Conservation (phyloP, 148 eudicot genomes). For the Rhododendron kiyosumense region DNA sequence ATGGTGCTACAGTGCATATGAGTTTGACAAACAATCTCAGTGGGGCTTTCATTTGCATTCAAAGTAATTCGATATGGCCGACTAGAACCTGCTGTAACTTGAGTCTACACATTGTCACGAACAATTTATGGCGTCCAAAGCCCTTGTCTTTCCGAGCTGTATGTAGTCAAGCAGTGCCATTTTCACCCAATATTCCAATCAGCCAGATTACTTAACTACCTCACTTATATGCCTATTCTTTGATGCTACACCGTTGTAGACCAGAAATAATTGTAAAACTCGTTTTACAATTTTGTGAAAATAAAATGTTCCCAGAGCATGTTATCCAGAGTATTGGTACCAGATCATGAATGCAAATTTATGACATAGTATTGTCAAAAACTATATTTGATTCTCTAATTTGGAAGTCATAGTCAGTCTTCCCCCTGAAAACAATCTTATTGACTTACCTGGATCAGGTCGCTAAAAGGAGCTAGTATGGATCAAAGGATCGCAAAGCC, state of each 20-base stretch:
- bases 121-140: not conserved
- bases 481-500: constrained; percentile 24
- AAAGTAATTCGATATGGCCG: not conserved
- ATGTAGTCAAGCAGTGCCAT: not conserved
- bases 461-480: constrained; percentile 28
- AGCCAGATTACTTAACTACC: not conserved
- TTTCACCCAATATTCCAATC: not conserved
- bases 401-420: not conserved
- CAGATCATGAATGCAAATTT: not conserved
- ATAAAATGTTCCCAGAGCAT: not conserved
- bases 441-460: constrained; percentile 29
- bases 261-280: not conserved
- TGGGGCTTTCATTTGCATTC: not conserved
- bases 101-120: not conserved
- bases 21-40: not conserved
- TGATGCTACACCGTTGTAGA: not conserved
- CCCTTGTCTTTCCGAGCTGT: not conserved
- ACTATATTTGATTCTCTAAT: not conserved
- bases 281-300: not conserved
- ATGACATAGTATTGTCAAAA: not conserved
- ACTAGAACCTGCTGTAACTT: not conserved
- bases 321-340: not conserved
- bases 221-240: not conserved
- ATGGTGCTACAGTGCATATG: not conserved
- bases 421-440: not conserved